phyloP scores from a whole-genome alignment of 768 basidiomycete species.

The Tephrocybe sp. region DNA sequence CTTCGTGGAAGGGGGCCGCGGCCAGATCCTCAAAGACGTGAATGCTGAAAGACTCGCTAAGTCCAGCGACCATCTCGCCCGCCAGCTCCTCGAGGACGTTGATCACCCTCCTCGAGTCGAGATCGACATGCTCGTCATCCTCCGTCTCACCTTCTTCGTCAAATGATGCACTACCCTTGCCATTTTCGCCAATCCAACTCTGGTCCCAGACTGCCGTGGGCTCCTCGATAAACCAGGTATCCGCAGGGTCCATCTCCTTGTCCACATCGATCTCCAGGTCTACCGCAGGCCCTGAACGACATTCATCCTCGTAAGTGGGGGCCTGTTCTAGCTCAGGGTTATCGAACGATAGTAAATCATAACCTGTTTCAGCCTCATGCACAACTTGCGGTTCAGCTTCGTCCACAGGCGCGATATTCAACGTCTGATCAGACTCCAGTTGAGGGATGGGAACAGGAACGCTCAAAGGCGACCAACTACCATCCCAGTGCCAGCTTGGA shows the following conservation, averaged over 20 bases:
- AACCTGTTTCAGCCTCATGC: not conserved
- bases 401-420: not conserved
- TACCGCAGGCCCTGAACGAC: not conserved
- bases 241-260: conserved; percentile 12
- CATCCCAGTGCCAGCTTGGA: conserved; percentile 12
- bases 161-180: conserved; percentile 3
- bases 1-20: not conserved
- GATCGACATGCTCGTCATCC: not conserved
- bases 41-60: conserved; percentile 6
- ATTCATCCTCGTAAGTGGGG: not conserved
- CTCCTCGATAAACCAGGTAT: conserved; percentile 19
- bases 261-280: conserved; percentile 3
- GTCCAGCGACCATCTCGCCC: conserved; percentile 3
- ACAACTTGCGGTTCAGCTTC: not conserved
- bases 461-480: conserved; percentile 10
- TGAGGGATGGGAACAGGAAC: not conserved
- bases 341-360: conserved; percentile 10
- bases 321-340: not conserved
- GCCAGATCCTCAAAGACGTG: conserved; percentile 4
- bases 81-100: conserved; percentile 6
- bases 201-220: conserved; percentile 14
- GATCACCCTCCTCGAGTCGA: not conserved
- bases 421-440: not conserved
- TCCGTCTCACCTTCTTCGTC: not conserved
- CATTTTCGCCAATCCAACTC: conserved; percentile 8